Evolutionary conservation across 331 rosid species (phyloP), one percentile per base, ranked within the genome.

Genomic region (Spiraea crenata): DNA sequence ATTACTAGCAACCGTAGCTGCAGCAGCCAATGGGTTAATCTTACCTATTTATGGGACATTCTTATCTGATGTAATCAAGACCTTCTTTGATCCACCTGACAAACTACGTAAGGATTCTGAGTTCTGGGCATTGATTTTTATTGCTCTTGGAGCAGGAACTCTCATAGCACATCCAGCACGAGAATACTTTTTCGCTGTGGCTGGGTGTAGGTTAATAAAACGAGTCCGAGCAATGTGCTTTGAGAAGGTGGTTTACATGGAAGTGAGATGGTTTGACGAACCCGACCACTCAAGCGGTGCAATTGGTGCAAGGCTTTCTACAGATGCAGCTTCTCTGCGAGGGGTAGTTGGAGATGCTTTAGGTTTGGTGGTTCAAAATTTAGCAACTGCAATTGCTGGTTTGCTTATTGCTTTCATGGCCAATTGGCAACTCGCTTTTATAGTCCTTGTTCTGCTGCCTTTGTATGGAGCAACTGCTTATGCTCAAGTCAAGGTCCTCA

Each of bases 391-490:
- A 46, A 41, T 88, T 68, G 76, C 86, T 19, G 96, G 96, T 58
- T 72, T 90, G 76, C 75, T 71, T 61, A 88, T 90, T 74, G 81
- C 93, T 57, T 92, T 92, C 54, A 72, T 52, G 50, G 91, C 96
- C 70, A 81, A 72, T 48, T 92, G 93, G 96, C 82, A 75, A 66
- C 77, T 92, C 56, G 80, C 98, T 64, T 82, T 92, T 50, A 76
- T 88, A 56, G 46, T 90, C 67, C 86, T 92, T 12, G 74, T 54
- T 65, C 61, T 92, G 86, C 38, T 86, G 16, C 98, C 98, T 69
- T 74, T 90, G 31, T 17, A 85, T 15, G 82, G 81, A 19, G 35
- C 84, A 46, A 88, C 73, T 66, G 91, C 81, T 58, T 70, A 74
- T 51, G 31, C 70, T 16, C 93, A 92, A 60, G 16, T 81, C 12